phyloP scores from a whole-genome alignment of 129 eudicot species.

The Pulicaria dysenterica region DNA sequence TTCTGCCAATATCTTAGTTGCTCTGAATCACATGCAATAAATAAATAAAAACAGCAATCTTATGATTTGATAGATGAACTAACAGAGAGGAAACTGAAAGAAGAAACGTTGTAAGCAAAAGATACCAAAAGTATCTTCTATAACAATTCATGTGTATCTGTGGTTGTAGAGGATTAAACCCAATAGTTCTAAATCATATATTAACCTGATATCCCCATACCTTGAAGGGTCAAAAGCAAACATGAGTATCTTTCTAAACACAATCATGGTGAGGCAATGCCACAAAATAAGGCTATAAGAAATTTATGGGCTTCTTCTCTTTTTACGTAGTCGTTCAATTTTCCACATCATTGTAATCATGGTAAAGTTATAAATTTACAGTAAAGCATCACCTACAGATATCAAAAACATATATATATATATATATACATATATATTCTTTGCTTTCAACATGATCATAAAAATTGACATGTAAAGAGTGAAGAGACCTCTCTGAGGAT shows the following conservation, averaged over 20 bases:
- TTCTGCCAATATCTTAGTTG: conserved; percentile 68
- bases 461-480: conserved; percentile 18
- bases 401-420: not conserved
- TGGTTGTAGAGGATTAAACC: conserved; percentile 12
- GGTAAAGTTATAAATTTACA: not conserved
- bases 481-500: conserved; percentile 56
- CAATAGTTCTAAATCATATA: conserved; percentile 12
- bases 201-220: conserved; percentile 6
- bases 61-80: conserved; percentile 17
- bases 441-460: conserved; percentile 5
- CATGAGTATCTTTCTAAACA: conserved; percentile 4
- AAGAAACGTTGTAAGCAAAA: not conserved
- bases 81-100: conserved; percentile 1
- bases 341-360: conserved; percentile 10
- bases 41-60: conserved; percentile 17
- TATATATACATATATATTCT: not conserved
- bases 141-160: conserved; percentile 1
- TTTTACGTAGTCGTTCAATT: not conserved
- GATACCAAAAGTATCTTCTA: not conserved
- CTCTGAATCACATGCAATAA: conserved; percentile 52
- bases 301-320: not conserved
- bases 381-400: not conserved
- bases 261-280: conserved; percentile 1
- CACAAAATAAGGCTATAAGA: conserved; percentile 3
- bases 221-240: conserved; percentile 1